Base-by-base conservation (phyloP, 495 filamentous ascomycete genomes). In the Tetracladium setigerum region DNA sequence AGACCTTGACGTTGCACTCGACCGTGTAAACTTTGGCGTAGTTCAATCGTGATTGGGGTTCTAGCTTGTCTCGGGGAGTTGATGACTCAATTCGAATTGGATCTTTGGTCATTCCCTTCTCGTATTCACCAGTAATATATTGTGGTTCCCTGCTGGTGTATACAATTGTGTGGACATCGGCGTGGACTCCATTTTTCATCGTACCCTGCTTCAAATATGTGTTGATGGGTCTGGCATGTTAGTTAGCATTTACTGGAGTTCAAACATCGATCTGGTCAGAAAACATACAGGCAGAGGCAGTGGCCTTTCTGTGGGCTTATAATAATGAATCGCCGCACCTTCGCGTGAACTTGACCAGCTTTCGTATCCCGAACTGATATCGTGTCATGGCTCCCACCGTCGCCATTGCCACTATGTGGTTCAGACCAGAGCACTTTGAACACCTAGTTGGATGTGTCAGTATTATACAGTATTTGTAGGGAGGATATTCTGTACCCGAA, bases 341-440 rank as follows among this genome's bases (percentile, higher is more conserved):
- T 55, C 14, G 30, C 35, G 8, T 30, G 34, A 16, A 34, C 6
- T 17, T 2, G 38, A 41, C 12, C 18, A n/a, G 12, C n/a, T 17
- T 5, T 5, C n/a, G n/a, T 37, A n/a, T n/a, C 34, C 10, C n/a
- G n/a, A n/a, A n/a, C n/a, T n/a, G n/a, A n/a, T n/a, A n/a, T n/a
- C n/a, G n/a, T n/a, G n/a, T n/a, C n/a, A n/a, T n/a, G n/a, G n/a
- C n/a, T 0, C 1, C 17, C 14, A 17, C 43, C 15, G 6, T 38
- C 39, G 10, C 18, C 18, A n/a, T 1, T 30, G 1, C 30, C 40
- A 1, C 52, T 46, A 4, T 17, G 34, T 8, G 55, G 55, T 27
- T 58, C 55, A 14, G 39, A 45, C 55, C 55, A 58, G 4, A 55
- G 35, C 4, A 58, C 45, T 38, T 49, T 58, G 52, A 58, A 52